Percentiles rank a stretch among this genome's conserved stretches.
Conservation (phyloP, 306 rosid species). For the Quercus robur region DNA sequence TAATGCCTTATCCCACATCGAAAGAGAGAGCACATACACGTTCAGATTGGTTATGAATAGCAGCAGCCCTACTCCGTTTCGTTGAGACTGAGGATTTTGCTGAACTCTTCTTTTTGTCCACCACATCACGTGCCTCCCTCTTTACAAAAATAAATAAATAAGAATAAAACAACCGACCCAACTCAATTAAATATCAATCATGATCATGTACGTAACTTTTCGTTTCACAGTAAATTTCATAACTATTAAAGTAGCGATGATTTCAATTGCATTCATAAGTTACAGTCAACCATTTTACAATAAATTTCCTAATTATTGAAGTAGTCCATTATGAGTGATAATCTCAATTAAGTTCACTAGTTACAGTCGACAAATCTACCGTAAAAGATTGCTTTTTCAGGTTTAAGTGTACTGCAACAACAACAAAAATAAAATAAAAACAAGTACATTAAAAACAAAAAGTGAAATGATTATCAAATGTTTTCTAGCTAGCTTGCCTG, state of each 20-base stretch:
- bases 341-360: no score
- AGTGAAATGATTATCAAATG: background rate
- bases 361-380: no score
- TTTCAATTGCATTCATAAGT: no score
- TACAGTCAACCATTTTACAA: no score
- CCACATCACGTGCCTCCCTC: constrained; percentile 48
- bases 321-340: no score
- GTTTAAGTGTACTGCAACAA: no score
- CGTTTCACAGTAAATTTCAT: no score
- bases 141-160: background rate
- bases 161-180: background rate
- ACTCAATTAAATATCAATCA: no score
- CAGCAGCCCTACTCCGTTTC: constrained; percentile 85
- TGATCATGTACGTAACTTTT: no score
- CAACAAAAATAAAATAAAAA: no score
- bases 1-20: background rate
- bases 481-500: constrained; percentile 31
- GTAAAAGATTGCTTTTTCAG: background rate
- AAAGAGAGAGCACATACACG: constrained; percentile 38
- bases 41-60: constrained; percentile 94
- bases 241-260: no score
- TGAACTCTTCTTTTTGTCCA: constrained; percentile 38
- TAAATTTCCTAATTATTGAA: no score
- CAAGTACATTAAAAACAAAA: background rate
- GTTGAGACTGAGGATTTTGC: constrained; percentile 59